A percentile compares a stretch with the other conserved stretches of the same genome.
Evolutionary conservation across 306 rosid species (phyloP).

Genomic region (Casuarina equisetifolia): DNA sequence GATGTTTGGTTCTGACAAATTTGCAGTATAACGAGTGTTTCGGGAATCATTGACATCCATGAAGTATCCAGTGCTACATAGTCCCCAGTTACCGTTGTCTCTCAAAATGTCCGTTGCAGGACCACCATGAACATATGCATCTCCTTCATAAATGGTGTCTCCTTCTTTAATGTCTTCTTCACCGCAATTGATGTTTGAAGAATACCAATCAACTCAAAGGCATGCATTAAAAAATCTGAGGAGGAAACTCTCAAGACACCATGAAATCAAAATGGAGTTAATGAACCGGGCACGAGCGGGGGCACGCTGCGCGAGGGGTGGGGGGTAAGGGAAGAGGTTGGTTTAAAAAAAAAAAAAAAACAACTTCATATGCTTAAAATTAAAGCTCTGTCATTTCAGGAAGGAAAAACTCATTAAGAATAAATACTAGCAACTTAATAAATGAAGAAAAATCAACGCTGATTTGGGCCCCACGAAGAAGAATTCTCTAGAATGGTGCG

Average conservation of each 20-base stretch:
- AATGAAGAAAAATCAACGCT: too few species aligned
- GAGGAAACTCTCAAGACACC: too few species aligned
- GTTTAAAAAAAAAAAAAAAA: too few species aligned
- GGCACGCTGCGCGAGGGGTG: too few species aligned
- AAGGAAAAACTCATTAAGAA: too few species aligned
- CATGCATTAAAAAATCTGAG: too few species aligned
- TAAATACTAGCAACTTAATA: too few species aligned
- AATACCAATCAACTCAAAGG: not conserved
- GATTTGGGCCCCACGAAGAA: too few species aligned
- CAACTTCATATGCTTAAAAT: too few species aligned
- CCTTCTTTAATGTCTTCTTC: not conserved
- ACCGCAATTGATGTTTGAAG: not conserved
- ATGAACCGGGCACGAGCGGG: too few species aligned
- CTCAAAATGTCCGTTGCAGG: constrained; percentile 18
- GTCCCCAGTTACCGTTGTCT: constrained; percentile 31
- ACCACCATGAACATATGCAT: constrained; percentile 38
- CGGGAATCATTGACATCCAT: constrained; percentile 33
- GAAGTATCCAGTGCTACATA: constrained; percentile 48
- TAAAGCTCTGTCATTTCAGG: not conserved
- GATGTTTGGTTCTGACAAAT: not conserved
- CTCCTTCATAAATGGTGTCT: constrained; percentile 26
- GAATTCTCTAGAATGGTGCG: too few species aligned
- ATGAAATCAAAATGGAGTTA: not conserved
- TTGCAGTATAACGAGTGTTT: constrained; percentile 19
- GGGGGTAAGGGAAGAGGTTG: too few species aligned